A percentile compares a stretch with the other conserved stretches of the same genome.
Evolutionary conservation across 2,329 filamentous ascomycete species (phyloP).

Genomic region (Sclerotiophoma versabilis): DNA sequence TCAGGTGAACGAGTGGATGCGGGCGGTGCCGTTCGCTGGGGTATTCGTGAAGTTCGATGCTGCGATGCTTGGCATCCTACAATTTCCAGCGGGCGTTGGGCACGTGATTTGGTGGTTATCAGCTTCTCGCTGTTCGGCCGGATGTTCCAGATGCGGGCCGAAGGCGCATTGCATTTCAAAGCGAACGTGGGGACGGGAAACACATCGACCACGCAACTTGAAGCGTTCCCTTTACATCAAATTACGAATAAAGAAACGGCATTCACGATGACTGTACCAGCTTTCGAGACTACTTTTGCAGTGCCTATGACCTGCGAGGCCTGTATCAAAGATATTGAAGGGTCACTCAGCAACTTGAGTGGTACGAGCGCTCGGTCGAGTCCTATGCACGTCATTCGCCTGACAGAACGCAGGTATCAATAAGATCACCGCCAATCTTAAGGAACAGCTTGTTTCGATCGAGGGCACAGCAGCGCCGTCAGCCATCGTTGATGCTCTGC

Average conservation of each 20-base stretch:
- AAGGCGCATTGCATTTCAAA: constrained; percentile 46
- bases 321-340: constrained; percentile 87
- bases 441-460: constrained; percentile 82
- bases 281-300: constrained; percentile 83
- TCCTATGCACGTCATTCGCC: constrained; percentile 31
- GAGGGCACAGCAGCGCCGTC: constrained; percentile 92
- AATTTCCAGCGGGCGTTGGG: neutral
- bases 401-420: constrained; percentile 68
- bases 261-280: constrained; percentile 40
- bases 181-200: constrained; percentile 27
- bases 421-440: constrained; percentile 81
- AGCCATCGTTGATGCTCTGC: constrained; percentile 85
- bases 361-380: constrained; percentile 53
- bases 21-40: constrained; percentile 12
- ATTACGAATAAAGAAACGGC: neutral
- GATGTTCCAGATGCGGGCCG: constrained; percentile 16
- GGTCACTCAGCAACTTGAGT: constrained; percentile 75
- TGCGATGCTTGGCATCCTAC: constrained; percentile 13
- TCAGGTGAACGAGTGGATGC: constrained; percentile 1
- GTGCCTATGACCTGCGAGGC: constrained; percentile 91
- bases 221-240: neutral
- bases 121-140: constrained; percentile 12
- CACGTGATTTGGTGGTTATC: constrained; percentile 6
- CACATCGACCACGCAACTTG: constrained; percentile 15
- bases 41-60: constrained; percentile 16